Evolutionary conservation across 768 basidiomycete genomes (phyloP).

Genomic region (Termitomyces sp.): DNA sequence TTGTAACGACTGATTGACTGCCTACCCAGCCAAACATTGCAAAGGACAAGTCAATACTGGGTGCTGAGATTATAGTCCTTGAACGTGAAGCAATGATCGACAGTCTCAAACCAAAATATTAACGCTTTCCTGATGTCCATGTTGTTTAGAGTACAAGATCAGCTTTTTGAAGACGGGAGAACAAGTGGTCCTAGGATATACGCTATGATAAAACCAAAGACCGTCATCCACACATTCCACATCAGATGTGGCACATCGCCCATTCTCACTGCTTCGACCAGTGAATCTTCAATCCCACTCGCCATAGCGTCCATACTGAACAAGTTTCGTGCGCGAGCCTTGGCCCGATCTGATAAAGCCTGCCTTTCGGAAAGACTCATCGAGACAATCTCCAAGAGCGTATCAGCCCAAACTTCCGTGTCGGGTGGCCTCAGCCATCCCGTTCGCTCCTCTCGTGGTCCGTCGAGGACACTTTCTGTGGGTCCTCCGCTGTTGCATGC

Average conservation of each 20-base stretch:
- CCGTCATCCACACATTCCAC: conserved; percentile 19
- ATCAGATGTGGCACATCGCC: conserved; percentile 25
- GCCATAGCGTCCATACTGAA: conserved; percentile 83
- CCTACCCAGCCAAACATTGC: not conserved
- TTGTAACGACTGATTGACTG: no score
- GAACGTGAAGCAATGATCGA: not conserved
- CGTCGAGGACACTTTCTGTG: conserved; percentile 67
- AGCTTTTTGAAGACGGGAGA: conserved; percentile 1
- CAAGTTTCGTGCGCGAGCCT: conserved; percentile 48
- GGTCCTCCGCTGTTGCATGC: conserved; percentile 88
- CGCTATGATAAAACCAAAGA: conserved; percentile 25
- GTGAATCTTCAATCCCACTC: conserved; percentile 44
- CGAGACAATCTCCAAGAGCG: conserved; percentile 52
- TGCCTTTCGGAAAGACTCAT: conserved; percentile 35
- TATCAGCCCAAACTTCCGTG: conserved; percentile 62
- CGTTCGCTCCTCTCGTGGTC: conserved; percentile 42
- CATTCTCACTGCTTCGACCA: conserved; percentile 51
- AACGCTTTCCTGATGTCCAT: not conserved
- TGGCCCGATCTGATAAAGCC: conserved; percentile 49
- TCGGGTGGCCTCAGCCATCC: conserved; percentile 73
- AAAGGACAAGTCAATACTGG: not conserved
- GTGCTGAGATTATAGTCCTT: not conserved
- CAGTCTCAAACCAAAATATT: not conserved
- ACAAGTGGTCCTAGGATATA: conserved; percentile 20
- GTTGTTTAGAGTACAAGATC: not conserved